These are phyloP conservation scores for Podochytrium sp. DNA, from an alignment of 192 early-diverging fungal genomes.

Conservation along the genomic window DNA sequence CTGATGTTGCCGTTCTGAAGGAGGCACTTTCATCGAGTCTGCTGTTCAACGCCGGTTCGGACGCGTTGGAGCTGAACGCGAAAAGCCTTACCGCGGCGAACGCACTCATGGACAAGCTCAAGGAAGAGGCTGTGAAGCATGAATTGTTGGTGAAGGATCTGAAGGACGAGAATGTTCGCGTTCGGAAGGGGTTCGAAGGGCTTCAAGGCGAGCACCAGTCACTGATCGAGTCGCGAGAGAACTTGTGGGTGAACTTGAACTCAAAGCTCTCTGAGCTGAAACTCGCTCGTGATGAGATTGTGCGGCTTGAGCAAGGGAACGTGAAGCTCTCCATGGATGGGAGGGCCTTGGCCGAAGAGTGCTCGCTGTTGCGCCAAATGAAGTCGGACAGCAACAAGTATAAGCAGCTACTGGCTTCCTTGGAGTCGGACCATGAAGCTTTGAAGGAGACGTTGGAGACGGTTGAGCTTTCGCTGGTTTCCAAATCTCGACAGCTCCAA, in stretches of 20 bases:
- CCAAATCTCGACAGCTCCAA: not conserved
- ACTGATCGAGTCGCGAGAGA: constrained; percentile 5
- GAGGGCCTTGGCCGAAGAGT: not conserved
- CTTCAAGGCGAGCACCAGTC: not conserved
- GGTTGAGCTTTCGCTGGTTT: not conserved
- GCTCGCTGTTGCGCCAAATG: not conserved
- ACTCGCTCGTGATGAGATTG: not conserved
- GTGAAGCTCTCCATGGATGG: not conserved
- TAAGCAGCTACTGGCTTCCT: not conserved
- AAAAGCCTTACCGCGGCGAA: not conserved
- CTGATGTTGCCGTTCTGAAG: not conserved
- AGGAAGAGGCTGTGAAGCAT: not conserved
- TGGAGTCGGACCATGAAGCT: not conserved
- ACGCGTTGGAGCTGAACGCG: not conserved
- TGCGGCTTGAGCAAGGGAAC: not conserved
- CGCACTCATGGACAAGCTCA: not conserved
- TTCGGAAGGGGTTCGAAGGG: not conserved
- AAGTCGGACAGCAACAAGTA: not conserved
- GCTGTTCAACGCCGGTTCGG: not conserved
- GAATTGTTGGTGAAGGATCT: not conserved
- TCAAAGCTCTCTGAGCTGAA: not conserved
- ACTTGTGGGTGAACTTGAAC: not conserved
- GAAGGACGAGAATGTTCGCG: not conserved
- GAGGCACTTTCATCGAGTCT: not conserved
- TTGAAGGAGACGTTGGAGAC: not conserved